Percentiles rank a stretch among this genome's conserved stretches.
Evolutionary conservation across 1,284 basidiomycete genomes (phyloP).

Genomic region (Trametes sp.): DNA sequence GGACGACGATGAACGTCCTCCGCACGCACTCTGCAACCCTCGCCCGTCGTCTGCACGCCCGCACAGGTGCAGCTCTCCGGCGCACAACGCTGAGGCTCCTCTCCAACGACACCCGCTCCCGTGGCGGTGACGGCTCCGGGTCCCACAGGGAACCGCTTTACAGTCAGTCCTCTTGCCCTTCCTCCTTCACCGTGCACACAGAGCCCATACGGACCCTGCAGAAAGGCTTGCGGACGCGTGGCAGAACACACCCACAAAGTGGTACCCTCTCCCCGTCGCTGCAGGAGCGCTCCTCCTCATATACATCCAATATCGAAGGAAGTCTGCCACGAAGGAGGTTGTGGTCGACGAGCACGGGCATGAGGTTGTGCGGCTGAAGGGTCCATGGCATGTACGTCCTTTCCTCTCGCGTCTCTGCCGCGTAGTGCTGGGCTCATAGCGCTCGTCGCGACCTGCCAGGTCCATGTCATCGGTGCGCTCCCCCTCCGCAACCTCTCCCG

Average conservation of each 20-base stretch:
- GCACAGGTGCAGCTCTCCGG: neutral
- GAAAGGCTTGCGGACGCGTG: conserved; percentile 73
- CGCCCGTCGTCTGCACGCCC: neutral
- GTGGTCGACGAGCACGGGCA: conserved; percentile 78
- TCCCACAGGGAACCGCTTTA: conserved; percentile 23
- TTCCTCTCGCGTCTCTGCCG: neutral
- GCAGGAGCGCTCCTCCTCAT: conserved; percentile 90
- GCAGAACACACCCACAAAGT: conserved; percentile 90
- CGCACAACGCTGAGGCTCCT: conserved; percentile 8
- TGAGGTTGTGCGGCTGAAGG: conserved; percentile 80
- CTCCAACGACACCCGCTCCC: conserved; percentile 8
- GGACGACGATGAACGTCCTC: conserved; percentile 2
- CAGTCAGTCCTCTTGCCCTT: neutral
- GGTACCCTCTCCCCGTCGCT: conserved; percentile 95
- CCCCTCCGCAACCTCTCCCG: conserved; percentile 94
- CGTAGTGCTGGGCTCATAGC: neutral
- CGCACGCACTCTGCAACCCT: neutral
- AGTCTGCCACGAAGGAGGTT: conserved; percentile 62
- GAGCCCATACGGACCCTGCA: conserved; percentile 27
- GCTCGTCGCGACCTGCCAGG: conserved; percentile 54
- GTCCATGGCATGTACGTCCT: conserved; percentile 91
- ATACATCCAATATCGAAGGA: conserved; percentile 81
- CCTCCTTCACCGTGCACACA: neutral
- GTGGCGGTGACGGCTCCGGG: conserved; percentile 15
- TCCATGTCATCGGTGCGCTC: conserved; percentile 94